Conservation (phyloP, 345 rosid genomes). For the Garcia nutans region DNA sequence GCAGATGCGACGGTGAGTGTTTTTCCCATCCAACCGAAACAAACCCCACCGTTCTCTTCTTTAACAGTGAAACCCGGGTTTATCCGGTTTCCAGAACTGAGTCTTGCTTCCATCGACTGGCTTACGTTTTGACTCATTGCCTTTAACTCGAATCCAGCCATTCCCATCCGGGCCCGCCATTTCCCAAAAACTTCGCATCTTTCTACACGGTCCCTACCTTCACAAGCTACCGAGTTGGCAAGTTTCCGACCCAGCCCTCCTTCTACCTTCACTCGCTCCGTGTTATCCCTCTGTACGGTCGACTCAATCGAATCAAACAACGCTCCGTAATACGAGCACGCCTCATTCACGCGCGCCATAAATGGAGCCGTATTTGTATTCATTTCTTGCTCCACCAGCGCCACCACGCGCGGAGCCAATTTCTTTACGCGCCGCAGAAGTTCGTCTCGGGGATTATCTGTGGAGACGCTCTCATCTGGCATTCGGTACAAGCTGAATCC, state of each 20-base stretch:
- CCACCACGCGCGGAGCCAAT: conserved; percentile 71
- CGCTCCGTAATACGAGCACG: conserved; percentile 59
- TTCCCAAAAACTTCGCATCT: conserved; percentile 96
- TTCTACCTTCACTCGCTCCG: conserved; percentile 55
- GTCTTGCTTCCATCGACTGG: conserved; percentile 56
- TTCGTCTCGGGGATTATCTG: conserved; percentile 86
- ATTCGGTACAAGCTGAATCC: conserved; percentile 70
- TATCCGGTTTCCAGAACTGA: conserved; percentile 43
- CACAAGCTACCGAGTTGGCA: conserved; percentile 77
- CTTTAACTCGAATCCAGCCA: conserved; percentile 83
- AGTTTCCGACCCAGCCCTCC: conserved; percentile 67
- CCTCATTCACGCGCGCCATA: conserved; percentile 53
- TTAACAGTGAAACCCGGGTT: conserved; percentile 72
- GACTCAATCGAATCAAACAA: conserved; percentile 79
- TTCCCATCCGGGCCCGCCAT: conserved; percentile 91
- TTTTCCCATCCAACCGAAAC: conserved; percentile 89
- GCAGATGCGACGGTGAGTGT: conserved; percentile 92
- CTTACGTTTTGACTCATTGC: conserved; percentile 51
- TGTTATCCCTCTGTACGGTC: conserved; percentile 38
- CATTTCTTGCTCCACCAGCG: conserved; percentile 71
- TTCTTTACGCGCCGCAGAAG: conserved; percentile 84
- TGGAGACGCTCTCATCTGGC: conserved; percentile 88
- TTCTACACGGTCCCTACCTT: conserved; percentile 78
- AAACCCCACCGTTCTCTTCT: conserved; percentile 76
- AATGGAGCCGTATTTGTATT: conserved; percentile 75